Base-by-base conservation (phyloP, 73 alveolate genomes). In the Vitrella brassicaformis region DNA sequence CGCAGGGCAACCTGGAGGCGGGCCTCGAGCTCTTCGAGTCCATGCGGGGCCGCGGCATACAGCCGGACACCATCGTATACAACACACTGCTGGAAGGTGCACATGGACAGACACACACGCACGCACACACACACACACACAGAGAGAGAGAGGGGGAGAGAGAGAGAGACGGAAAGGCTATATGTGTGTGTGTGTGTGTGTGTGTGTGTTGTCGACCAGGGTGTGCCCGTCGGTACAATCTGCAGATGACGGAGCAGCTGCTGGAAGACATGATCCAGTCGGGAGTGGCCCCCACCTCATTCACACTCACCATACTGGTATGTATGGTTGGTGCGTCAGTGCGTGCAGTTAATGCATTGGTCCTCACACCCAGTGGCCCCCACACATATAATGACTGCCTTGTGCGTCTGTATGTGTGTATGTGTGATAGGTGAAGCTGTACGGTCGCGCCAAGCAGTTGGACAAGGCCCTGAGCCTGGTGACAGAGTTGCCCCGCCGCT, bases 401-500 rank as follows among this genome's bases (percentile, higher is more conserved):
- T n/a, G n/a, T n/a, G n/a, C n/a, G n/a, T n/a, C n/a, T n/a, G n/a
- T n/a, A n/a, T n/a, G n/a, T n/a, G n/a, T n/a, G n/a, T n/a, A n/a
- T n/a, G n/a, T n/a, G n/a, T n/a, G n/a, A n/a, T n/a, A n/a, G n/a
- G n/a, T 91, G 84, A 93, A 90, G 81, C 92, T 93, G 18, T 89
- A 92, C 74, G 97, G 97, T 27, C 90, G 87, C 86, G 69, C 86
- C 39, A 81, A 85, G 73, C 89, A 93, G 76, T 82, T 89, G 47
- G 80, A 84, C 14, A 87, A 84, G 83, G 92, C 97, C 28, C 79
- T 89, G 39, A 88, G 81, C 25, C 86, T 93, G 47, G 81, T 93
- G 31, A 91, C 88, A 68, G 97, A 91, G 74, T 88, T 93, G 94
- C n/a, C n/a, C n/a, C n/a, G n/a, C n/a, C n/a, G n/a, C n/a, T n/a